Base-by-base conservation (phyloP, 1,284 basidiomycete genomes). In the Boletus smithii region DNA sequence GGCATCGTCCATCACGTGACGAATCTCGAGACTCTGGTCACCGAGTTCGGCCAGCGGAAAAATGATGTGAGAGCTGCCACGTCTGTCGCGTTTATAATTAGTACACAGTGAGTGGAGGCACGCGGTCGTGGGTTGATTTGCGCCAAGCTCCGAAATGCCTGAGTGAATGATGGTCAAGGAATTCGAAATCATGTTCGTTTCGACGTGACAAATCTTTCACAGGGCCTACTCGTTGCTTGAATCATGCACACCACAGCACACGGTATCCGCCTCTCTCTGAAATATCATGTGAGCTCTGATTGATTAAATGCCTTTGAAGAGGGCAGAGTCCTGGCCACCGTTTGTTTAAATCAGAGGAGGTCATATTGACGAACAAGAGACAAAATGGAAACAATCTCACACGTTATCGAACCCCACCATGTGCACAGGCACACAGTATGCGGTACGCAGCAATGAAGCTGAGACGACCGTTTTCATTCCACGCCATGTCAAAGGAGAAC, bases 351-450 rank as follows among this genome's bases (percentile, higher is more conserved):
- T 29, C 1, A 29, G 22, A 17, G 13, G 22, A 18, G 6, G 14
- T 24, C 24, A 31, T 8, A 14, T 22, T 26, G 30, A 33, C 14
- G 31, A 32, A 17, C 23, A 31, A 34, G 16, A 32, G n/a, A 18
- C 32, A 27, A 32, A 49, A 26, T 7, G 14, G 50, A 43, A 50
- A 42, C 16, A 6, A 14, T 38, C 34, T 27, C 44, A 16, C 39
- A 47, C 26, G 37, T n/a, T 33, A 26, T 26, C 13, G 18, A 22
- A 24, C 23, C 13, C 18, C 17, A 36, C n/a, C 51, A 35, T 45
- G 42, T 41, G 38, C n/a, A 32, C 37, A 46, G 38, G 41, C 24
- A 33, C 13, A n/a, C n/a, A n/a, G n/a, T 24, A 17, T 4, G 30
- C 32, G 30, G 23, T 14, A 50, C 17, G 14, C 22, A 20, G 30